These are phyloP conservation scores for Dillenia turbinata DNA, from an alignment of 164 flowering plant genomes.

Conservation along the genomic window DNA sequence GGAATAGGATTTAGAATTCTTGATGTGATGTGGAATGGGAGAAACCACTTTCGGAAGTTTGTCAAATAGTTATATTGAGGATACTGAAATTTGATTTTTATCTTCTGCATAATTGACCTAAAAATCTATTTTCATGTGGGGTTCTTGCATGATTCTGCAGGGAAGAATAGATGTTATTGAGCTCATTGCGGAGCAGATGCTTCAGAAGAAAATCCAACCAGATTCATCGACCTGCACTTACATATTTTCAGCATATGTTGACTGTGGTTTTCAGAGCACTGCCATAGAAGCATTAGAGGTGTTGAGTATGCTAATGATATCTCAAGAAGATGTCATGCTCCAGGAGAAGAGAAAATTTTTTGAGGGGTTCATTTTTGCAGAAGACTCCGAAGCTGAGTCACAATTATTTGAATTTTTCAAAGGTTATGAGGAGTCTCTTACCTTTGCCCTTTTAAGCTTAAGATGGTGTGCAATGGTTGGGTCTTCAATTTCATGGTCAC, in stretches of 20 bases:
- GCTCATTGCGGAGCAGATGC: conserved; percentile 63
- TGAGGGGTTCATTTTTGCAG: conserved; percentile 46
- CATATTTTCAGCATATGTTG: conserved; percentile 63
- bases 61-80: too few relatives aligned
- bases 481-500: conserved; percentile 50
- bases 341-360: conserved; percentile 28
- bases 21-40: too few relatives aligned
- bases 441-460: conserved; percentile 56
- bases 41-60: too few relatives aligned
- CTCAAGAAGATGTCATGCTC: conserved; percentile 31
- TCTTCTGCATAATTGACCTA: too few relatives aligned
- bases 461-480: conserved; percentile 79
- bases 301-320: conserved; percentile 74
- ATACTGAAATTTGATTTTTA: too few relatives aligned
- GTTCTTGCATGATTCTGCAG: conserved; percentile 29
- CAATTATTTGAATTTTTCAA: conserved; percentile 39
- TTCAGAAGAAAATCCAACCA: conserved; percentile 56
- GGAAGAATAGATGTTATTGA: conserved; percentile 72
- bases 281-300: conserved; percentile 90
- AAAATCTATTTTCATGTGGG: too few relatives aligned
- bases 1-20: too few relatives aligned
- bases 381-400: conserved; percentile 50
- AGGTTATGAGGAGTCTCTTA: conserved; percentile 31
- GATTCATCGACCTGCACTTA: conserved; percentile 66
- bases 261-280: conserved; percentile 35